A percentile compares a stretch with the other conserved stretches of the same genome.
These are phyloP conservation scores for Apiotrichum veenhuisii DNA, from an alignment of 1,284 basidiomycete genomes.

Conservation along the genomic window DNA sequence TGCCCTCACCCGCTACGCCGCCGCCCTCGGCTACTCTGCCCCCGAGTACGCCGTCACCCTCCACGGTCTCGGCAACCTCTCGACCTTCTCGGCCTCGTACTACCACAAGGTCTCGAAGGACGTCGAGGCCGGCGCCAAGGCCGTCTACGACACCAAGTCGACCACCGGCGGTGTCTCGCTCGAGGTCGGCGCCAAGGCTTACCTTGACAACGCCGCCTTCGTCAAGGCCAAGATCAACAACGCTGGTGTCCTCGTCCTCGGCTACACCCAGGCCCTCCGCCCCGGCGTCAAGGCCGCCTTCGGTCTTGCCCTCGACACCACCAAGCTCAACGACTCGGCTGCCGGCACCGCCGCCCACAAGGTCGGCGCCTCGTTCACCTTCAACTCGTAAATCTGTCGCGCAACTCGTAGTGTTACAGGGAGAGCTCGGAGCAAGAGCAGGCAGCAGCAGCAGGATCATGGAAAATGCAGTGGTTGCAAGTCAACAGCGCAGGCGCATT, in stretches of 20 bases:
- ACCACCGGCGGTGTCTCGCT: constrained; percentile 82
- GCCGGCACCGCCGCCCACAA: constrained; percentile 55
- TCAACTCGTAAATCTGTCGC: constrained; percentile 50
- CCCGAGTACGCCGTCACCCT: constrained; percentile 95
- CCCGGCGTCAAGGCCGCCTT: constrained; percentile 94
- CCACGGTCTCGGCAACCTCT: constrained; percentile 92
- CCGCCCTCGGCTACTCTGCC: constrained; percentile 79
- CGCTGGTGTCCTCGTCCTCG: constrained; percentile 80
- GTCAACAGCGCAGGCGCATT: too few relatives aligned
- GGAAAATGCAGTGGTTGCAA: constrained; percentile 20
- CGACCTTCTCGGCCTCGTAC: constrained; percentile 92
- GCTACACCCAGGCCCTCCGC: constrained; percentile 86
- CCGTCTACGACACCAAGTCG: constrained; percentile 92
- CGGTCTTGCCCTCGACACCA: constrained; percentile 86
- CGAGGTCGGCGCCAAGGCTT: constrained; percentile 92
- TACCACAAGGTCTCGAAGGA: constrained; percentile 91
- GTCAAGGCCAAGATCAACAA: constrained; percentile 99
- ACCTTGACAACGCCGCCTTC: constrained; percentile 76
- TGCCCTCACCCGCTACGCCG: constrained; percentile 85
- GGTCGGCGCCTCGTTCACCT: constrained; percentile 56
- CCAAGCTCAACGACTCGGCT: constrained; percentile 68
- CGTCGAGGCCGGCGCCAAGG: constrained; percentile 97
- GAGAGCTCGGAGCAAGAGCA: neutral
- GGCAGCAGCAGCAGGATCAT: constrained; percentile 4
- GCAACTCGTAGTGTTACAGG: neutral